Evolutionary conservation across 768 basidiomycete genomes (phyloP), one percentile per base, ranked within the genome.

Genomic region (Lentinula aciculospora): DNA sequence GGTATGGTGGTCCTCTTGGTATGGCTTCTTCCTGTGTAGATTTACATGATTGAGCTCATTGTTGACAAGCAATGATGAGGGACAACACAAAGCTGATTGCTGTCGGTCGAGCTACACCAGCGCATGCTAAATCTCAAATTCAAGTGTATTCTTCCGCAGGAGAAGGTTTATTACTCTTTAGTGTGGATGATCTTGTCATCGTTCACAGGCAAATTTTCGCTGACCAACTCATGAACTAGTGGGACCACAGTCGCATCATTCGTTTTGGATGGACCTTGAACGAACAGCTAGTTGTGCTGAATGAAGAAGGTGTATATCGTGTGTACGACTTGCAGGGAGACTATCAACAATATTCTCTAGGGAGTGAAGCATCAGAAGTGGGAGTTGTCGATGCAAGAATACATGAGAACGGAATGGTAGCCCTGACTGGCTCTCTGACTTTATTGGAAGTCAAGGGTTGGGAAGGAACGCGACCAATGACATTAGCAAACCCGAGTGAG

Each of bases 241-340:
- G 95, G 95, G 94, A 96, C 58, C 87, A 93, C 65, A 83, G 84
- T 56, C 88, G 82, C 64, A 86, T 97, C 42, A 72, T 94, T 53
- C 81, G 83, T 44, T 89, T 92, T 63, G 92, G 92, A 21, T 93
- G 91, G 91, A 89, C 89, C 0, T 67, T 72, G n/a, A 85, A 91
- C 64, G 92, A 95, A 67, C 79, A 84, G 37, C 78, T 99, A 34
- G 83, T 87, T 0, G 82, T 98, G 13, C 72, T 98, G 37, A 92
- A 94, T 66, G 94, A 96, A 70, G 94, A 98, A 64, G 95, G 96
- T 25, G 79, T 81, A 5, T 99, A 97, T 71, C 81, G 97, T 46
- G 64, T 98, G 25, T 98, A 98, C 65, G 89, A 93, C 72, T 74
- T 92, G 32, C 87, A 92, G 70, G 86, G 87, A 56, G 89, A 90